Base-by-base conservation (phyloP, 2,329 filamentous ascomycete genomes). In the Neodidymelliopsis sp. region DNA sequence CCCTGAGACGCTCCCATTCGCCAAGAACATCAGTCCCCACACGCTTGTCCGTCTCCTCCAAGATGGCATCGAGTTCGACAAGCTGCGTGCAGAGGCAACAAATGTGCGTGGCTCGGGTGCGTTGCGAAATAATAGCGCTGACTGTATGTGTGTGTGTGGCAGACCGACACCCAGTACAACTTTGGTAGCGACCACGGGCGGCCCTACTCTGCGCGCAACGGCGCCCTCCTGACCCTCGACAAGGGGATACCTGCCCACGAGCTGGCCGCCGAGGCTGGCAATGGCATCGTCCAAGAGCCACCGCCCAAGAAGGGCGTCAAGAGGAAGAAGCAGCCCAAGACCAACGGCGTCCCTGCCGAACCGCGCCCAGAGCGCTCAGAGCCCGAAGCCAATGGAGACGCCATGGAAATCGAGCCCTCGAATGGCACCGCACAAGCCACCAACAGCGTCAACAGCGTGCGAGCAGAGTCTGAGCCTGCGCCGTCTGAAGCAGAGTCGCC, bases 1-100 rank as follows among this genome's bases (percentile, higher is more conserved):
- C 65, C 83, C 83, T 43, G 82, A 86, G 60, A 74, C 72, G 59
- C 76, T 86, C 35, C 81, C 84, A 15, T 87, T 87, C 71, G 83
- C 84, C 49, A 77, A 75, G 35, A 77, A 79, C 60, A 81, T 87
- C 62, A 79, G 78, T 61, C 78, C 80, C 25, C 81, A 84, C 65
- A 81, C 83, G 27, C 75, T 88, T 49, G 76, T 87, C 34, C 77
- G 79, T 33, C 75, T 88, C 42, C 81, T 87, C 24, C 85, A 87
- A 63, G 84, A 86, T 65, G 85, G 84, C 44, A 73, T 88, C 34
- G 74, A 67, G 57, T 73, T 79, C 50, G 78, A 80, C 59, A 70
- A 76, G 49, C 59, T 74, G 47, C 70, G 72, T 54, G 67, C 72
- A 15, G 63, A 72, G 44, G 66, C 69, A 13, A 64, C 56, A 37